Base-by-base conservation (phyloP, 768 basidiomycete genomes). In the Agaricus subrufescens region DNA sequence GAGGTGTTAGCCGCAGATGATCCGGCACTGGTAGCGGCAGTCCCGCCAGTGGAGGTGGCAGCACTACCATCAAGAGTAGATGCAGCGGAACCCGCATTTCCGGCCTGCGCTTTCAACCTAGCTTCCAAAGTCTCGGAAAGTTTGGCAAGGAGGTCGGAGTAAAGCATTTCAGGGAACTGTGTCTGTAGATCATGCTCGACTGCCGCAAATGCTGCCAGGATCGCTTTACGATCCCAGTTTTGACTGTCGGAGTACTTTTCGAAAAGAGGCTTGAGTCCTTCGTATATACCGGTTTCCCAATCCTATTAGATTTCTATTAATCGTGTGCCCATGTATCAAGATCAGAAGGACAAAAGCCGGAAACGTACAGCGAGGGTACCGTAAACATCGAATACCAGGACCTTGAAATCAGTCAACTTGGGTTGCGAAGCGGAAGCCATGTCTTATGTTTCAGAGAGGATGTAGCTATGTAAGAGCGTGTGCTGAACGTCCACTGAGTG, bases 361-460 rank as follows among this genome's bases (percentile, higher is more conserved):
- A 23, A 25, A 46, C 75, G 50, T 66, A 83, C 84, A 44, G 82
- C 70, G 49, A 91, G 80, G 0, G 89, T 91, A 3, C 85, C 89
- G 59, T 90, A 91, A 58, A 87, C 85, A 60, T 92, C 89, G 64
- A 89, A 87, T 47, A 89, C 72, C 43, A 91, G 76, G 25, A 77
- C 78, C 65, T 77, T 75, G 67, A 73, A 72, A 63, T 78, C 73
- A 6, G 72, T 74, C 19, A 82, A 61, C 51, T 72, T 75, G 34
- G 40, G 34, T 45, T 53, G 31, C 37, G 0, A 5, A 10, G 31
- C 15, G 30, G 23, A 30, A 11, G 50, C 5, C 57, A 58, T 58
- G 19, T 14, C 10, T 37, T 44, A 27, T 6, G 6, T 37, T 29
- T 4, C 23, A 51, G 25, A 19, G 50, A n/a, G 4, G 40, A 34